Conservation (phyloP, 2,329 filamentous ascomycete genomes). For the Apiospora koreana region DNA sequence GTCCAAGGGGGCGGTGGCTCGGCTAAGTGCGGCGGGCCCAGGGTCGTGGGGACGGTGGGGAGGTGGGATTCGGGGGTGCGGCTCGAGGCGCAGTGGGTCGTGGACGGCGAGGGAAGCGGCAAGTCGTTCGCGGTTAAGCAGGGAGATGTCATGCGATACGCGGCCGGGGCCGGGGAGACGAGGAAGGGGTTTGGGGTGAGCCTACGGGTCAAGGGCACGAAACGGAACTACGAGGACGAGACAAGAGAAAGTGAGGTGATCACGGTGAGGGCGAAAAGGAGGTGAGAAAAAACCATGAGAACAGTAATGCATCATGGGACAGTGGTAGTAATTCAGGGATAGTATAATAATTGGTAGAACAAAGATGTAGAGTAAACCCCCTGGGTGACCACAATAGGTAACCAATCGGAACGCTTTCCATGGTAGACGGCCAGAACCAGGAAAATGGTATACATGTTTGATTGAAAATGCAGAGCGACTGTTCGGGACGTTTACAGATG, state of each 20-base stretch:
- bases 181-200: constrained; percentile 13
- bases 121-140: constrained; percentile 20
- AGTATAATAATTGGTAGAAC: too few species aligned
- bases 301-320: background rate
- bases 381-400: too few species aligned
- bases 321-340: background rate
- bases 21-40: constrained; percentile 12
- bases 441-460: too few species aligned
- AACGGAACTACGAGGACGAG: constrained; percentile 22
- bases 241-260: constrained; percentile 16
- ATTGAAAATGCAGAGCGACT: too few species aligned
- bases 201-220: constrained; percentile 21
- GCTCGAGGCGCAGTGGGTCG: constrained; percentile 22
- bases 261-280: background rate
- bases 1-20: background rate
- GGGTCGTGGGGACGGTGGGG: constrained; percentile 18
- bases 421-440: too few species aligned
- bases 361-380: too few species aligned
- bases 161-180: background rate
- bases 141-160: constrained; percentile 14
- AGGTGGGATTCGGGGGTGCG: constrained; percentile 24
- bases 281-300: background rate
- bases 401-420: too few species aligned
- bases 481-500: too few species aligned
- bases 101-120: constrained; percentile 18